Evolutionary conservation across 108 stramenopile genomes (phyloP).

Genomic region (Skeletonema menzelii): DNA sequence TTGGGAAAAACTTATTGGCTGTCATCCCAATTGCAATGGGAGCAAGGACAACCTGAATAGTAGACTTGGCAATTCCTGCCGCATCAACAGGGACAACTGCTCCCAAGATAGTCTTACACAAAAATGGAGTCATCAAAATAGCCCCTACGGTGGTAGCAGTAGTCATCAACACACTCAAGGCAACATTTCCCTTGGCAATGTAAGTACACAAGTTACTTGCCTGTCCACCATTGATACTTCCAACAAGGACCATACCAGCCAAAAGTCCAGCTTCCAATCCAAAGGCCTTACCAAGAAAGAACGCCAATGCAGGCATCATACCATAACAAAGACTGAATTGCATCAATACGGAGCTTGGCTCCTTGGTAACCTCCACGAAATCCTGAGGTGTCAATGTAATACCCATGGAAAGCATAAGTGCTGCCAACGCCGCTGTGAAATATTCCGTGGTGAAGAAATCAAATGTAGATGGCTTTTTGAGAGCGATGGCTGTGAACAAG

Average conservation of each 20-base stretch:
- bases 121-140: constrained; percentile 96
- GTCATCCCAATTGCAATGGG: constrained; percentile 96
- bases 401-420: constrained; percentile 98
- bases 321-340: constrained; percentile 94
- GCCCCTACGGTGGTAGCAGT: constrained; percentile 97
- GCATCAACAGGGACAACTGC: constrained; percentile 97
- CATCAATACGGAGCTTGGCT: constrained; percentile 89
- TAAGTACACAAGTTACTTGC: constrained; percentile 97
- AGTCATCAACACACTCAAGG: constrained; percentile 96
- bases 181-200: constrained; percentile 97
- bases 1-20: constrained; percentile 91
- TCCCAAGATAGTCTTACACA: constrained; percentile 93
- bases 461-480: constrained; percentile 85
- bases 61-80: constrained; percentile 92
- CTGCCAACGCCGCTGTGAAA: constrained; percentile 91
- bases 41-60: constrained; percentile 95
- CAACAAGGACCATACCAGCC: constrained; percentile 97
- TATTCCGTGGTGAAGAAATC: constrained; percentile 98
- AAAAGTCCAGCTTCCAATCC: constrained; percentile 83
- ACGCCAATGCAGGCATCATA: constrained; percentile 92
- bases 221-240: constrained; percentile 97
- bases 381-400: constrained; percentile 95
- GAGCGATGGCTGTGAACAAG: constrained; percentile 82
- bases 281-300: constrained; percentile 81
- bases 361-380: constrained; percentile 86